These are phyloP conservation scores for Chaetoceros tenuissimus DNA, from an alignment of 108 stramenopile genomes.

Conservation along the genomic window DNA sequence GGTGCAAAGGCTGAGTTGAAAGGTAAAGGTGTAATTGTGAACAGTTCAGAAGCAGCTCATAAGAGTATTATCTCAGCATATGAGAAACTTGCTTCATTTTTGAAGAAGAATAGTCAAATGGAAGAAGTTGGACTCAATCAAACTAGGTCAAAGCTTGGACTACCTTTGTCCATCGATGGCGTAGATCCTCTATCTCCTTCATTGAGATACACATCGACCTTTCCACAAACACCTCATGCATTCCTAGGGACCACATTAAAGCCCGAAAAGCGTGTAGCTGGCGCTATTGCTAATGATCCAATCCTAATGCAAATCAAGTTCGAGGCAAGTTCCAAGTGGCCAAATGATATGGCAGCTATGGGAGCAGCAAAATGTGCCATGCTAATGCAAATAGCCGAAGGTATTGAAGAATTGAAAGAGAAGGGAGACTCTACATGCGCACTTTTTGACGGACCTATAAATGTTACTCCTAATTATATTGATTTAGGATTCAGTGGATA, in stretches of 20 bases:
- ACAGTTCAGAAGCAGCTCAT: slow-evolving; percentile 28
- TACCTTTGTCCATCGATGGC: slow-evolving; percentile 72
- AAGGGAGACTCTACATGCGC: not conserved
- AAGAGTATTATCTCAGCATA: slow-evolving; percentile 61
- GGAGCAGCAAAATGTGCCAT: slow-evolving; percentile 86
- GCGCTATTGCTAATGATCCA: slow-evolving; percentile 42
- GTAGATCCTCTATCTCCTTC: slow-evolving; percentile 70
- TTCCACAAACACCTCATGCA: slow-evolving; percentile 71
- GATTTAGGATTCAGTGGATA: slow-evolving; percentile 71
- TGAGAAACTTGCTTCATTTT: slow-evolving; percentile 53
- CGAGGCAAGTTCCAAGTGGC: slow-evolving; percentile 75
- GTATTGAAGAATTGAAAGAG: slow-evolving; percentile 57
- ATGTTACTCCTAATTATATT: slow-evolving; percentile 47
- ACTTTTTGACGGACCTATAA: slow-evolving; percentile 48
- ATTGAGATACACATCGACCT: slow-evolving; percentile 68
- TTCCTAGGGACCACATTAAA: slow-evolving; percentile 21
- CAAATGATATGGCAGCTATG: slow-evolving; percentile 70
- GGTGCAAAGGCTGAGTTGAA: slow-evolving; percentile 10
- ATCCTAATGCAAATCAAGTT: slow-evolving; percentile 73
- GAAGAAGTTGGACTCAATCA: slow-evolving; percentile 15
- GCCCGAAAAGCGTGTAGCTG: slow-evolving; percentile 35
- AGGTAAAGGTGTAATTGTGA: slow-evolving; percentile 1
- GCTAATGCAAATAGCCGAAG: slow-evolving; percentile 68
- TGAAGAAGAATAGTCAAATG: slow-evolving; percentile 37
- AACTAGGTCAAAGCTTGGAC: slow-evolving; percentile 33